These are phyloP conservation scores for Corymbia calophylla DNA, from an alignment of 441 rosid genomes.

Conservation along the genomic window DNA sequence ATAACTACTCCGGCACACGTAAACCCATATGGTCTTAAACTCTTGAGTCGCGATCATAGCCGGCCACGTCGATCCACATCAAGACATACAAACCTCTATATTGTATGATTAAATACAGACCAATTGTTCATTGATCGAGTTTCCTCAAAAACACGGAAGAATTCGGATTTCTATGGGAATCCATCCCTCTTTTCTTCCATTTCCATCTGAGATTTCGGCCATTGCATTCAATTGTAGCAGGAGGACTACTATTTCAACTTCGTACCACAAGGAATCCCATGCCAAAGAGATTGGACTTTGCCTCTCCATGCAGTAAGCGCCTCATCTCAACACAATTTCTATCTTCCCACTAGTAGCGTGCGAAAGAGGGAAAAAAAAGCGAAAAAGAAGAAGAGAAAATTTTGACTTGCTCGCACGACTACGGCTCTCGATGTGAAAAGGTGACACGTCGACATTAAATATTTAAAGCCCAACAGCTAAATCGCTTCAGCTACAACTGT, in stretches of 20 bases:
- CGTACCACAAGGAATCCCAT: neutral
- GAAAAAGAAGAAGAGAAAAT: neutral
- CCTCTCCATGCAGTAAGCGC: neutral
- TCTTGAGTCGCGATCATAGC: neutral
- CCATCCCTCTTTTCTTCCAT: neutral
- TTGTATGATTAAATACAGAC: rapidly evolving
- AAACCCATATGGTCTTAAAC: neutral
- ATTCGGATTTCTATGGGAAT: neutral
- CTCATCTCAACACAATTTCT: neutral
- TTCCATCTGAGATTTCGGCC: neutral
- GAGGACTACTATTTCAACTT: neutral
- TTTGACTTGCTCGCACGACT: neutral
- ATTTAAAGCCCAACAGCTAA: neutral
- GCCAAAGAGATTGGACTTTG: neutral
- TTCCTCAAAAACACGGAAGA: neutral
- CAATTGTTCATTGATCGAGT: neutral
- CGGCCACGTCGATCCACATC: rapidly evolving
- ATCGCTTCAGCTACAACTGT: neutral
- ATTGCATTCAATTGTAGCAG: neutral
- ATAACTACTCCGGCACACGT: rapidly evolving
- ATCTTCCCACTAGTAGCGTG: neutral
- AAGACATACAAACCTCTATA: neutral
- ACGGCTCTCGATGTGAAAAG: neutral
- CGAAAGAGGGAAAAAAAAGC: neutral
- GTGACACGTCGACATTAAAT: neutral